Conservation (phyloP, 495 filamentous ascomycete species). For the Thozetella sp. region DNA sequence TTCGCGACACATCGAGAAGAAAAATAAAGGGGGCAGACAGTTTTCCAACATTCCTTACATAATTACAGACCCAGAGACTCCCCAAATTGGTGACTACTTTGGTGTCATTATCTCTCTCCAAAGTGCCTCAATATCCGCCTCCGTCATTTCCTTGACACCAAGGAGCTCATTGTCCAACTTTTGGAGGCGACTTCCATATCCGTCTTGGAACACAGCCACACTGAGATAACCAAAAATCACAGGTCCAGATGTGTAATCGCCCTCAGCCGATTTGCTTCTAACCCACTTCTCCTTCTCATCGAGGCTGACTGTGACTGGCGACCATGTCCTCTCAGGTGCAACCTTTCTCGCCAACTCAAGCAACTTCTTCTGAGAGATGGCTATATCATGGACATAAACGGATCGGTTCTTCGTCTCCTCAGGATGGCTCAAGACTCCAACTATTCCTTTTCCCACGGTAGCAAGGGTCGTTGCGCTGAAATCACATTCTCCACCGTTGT, state of each 20-base stretch:
- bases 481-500: conserved; percentile 43
- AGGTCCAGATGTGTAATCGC: conserved; percentile 8
- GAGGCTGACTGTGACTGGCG: conserved; percentile 22
- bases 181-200: conserved; percentile 25
- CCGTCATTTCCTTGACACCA: conserved; percentile 21
- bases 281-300: conserved; percentile 20
- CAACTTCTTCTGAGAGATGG: conserved; percentile 44
- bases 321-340: conserved; percentile 22
- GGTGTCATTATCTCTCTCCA: no score
- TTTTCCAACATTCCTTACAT: no score
- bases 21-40: no score
- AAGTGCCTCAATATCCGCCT: conserved; percentile 17
- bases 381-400: conserved; percentile 37
- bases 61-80: no score
- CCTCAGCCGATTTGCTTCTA: conserved; percentile 25
- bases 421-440: conserved; percentile 39
- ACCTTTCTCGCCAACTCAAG: conserved; percentile 41
- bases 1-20: no score
- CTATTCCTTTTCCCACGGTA: conserved; percentile 39
- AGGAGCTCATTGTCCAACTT: conserved; percentile 26
- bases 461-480: conserved; percentile 43
- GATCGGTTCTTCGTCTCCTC: conserved; percentile 48
- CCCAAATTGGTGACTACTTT: no score
- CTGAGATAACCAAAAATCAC: conserved; percentile 28
- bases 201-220: conserved; percentile 52